Conservation (phyloP, 2,329 filamentous ascomycete genomes). For the Sporothrix protearum region DNA sequence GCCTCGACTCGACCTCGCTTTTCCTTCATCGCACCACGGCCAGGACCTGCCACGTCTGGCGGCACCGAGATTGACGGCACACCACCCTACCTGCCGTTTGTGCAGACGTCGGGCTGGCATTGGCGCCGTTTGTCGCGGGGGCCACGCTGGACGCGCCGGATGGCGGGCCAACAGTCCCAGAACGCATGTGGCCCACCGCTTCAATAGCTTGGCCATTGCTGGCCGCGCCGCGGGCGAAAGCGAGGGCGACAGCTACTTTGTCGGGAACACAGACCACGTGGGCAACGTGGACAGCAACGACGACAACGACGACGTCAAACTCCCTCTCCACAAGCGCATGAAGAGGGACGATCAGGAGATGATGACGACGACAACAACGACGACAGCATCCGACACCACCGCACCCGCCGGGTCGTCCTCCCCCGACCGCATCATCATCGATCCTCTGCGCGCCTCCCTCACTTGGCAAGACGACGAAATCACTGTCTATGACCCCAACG, state of each 20-base stretch:
- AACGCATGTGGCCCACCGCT: constrained; percentile 50
- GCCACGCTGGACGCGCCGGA: background rate
- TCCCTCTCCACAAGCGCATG: constrained; percentile 22
- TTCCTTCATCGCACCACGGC: background rate
- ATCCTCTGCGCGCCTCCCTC: constrained; percentile 55
- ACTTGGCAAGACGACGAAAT: constrained; percentile 69
- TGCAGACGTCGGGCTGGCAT: background rate
- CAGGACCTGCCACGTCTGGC: background rate
- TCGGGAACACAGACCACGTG: no score
- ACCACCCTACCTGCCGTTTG: background rate
- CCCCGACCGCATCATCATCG: constrained; percentile 36
- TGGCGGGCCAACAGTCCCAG: constrained; percentile 52
- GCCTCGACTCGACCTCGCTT: background rate
- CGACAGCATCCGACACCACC: constrained; percentile 32
- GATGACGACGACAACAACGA: constrained; percentile 31
- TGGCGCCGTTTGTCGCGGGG: background rate
- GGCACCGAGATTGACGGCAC: background rate
- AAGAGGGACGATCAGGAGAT: background rate
- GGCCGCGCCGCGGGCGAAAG: background rate
- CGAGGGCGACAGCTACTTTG: no score
- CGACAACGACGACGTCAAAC: background rate
- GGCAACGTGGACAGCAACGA: no score
- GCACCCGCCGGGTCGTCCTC: constrained; percentile 18
- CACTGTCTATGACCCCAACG: constrained; percentile 61
- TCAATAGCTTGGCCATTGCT: constrained; percentile 49